Base-by-base conservation (phyloP, 2,329 filamentous ascomycete species). In the Fusarium buharicum region DNA sequence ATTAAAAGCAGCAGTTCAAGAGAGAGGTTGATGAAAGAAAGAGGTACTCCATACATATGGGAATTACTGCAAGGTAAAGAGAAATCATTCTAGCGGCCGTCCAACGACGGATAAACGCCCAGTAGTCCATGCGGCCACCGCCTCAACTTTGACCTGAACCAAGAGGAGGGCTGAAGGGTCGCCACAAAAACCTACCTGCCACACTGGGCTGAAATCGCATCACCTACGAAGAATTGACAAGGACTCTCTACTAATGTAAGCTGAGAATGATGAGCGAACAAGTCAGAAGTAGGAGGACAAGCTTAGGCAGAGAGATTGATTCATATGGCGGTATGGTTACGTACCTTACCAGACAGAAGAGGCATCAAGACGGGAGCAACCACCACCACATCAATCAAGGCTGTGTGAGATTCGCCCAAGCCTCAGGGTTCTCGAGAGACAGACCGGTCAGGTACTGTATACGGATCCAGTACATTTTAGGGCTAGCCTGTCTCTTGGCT, bases 131-230 rank as follows among this genome's bases (percentile, higher is more conserved):
- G 55, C 60, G 55, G 47, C 59, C 50, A 59, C 50, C 60, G 59
- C 60, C 60, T 64, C 55, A 60, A 64, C 50, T 50, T 56, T 56
- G 56, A 55, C 52, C 50, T 39, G 18, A 22, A 28, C 48, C 22
- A 39, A 36, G 59, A 45, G 47, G 60, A 43, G 34, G 12, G 27
- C 30, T 33, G 52, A 49, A 60, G 60, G 60, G 60, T 46, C 46
- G 50, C 60, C 60, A 57, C 60, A 52, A 49, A 64, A 64, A 50
- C 60, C 61, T 60, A 60, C 60, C 55, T 60, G 60, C 61, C 61
- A 57, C 43, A 55, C 56, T 57, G 50, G 60, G 55, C 60, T 62
- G 44, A 50, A 43, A 31, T 13, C 27, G 40, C 31, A 46, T 44
- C 37, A 39, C 37, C 24, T 47, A 45, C 20, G 40, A 46, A 52